These are phyloP conservation scores for Leccinum subgranulosum DNA, from an alignment of 768 basidiomycete genomes.

Conservation along the genomic window DNA sequence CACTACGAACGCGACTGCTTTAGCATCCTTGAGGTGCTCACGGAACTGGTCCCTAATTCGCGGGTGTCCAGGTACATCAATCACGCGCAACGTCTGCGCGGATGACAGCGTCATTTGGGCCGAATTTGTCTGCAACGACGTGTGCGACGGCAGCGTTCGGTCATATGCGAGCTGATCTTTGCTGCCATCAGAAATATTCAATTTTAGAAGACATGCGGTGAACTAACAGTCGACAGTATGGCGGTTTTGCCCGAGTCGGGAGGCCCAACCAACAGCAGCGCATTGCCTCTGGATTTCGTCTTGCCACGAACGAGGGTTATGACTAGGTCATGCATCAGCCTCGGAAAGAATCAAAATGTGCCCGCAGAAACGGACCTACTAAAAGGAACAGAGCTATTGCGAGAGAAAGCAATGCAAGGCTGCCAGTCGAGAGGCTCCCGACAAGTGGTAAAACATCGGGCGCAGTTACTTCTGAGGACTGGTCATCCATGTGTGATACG, in stretches of 20 bases:
- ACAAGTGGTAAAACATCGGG: constrained; percentile 38
- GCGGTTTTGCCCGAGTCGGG: constrained; percentile 81
- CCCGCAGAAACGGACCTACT: constrained; percentile 36
- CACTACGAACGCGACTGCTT: constrained; percentile 72
- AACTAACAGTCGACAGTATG: constrained; percentile 64
- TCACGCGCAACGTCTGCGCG: constrained; percentile 47
- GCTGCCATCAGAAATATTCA: constrained; percentile 8
- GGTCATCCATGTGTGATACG: constrained; percentile 11
- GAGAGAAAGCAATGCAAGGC: constrained; percentile 42
- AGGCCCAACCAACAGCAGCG: constrained; percentile 73
- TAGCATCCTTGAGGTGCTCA: constrained; percentile 60
- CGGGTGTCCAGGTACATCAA: constrained; percentile 86
- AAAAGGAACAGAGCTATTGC: constrained; percentile 41
- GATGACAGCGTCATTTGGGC: constrained; percentile 43
- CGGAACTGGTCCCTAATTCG: constrained; percentile 71
- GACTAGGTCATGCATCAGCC: constrained; percentile 37
- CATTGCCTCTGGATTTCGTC: constrained; percentile 48
- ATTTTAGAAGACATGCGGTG: neutral
- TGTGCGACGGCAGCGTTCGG: constrained; percentile 63
- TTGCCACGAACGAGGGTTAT: constrained; percentile 42
- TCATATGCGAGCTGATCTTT: constrained; percentile 58
- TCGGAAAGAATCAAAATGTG: neutral
- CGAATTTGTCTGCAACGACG: constrained; percentile 73
- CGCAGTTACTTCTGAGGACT: constrained; percentile 4
- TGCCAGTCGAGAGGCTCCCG: constrained; percentile 37